Evolutionary conservation across 2,329 filamentous ascomycete species (phyloP).

Genomic region (Aspergillus thermomutatus): DNA sequence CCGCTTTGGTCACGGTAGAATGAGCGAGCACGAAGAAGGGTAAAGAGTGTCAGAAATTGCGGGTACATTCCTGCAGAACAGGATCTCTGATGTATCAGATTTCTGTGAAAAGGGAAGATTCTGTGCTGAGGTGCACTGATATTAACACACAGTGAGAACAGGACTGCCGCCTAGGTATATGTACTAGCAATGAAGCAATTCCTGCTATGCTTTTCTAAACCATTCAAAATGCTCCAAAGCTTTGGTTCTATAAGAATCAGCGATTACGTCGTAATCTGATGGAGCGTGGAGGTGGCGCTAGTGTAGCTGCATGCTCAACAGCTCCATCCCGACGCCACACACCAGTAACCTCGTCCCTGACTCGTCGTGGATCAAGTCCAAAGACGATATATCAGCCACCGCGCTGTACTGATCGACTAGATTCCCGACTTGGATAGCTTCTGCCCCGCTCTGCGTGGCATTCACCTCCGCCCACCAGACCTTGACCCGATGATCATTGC

Average conservation of each 20-base stretch:
- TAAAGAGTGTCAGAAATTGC: too few relatives aligned
- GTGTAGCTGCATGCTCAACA: conserved; percentile 28
- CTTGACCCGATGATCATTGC: conserved; percentile 48
- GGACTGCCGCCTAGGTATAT: not conserved
- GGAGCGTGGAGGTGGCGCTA: not conserved
- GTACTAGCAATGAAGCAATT: not conserved
- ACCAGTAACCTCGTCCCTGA: conserved; percentile 34
- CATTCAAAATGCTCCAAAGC: not conserved
- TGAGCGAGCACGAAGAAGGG: not conserved
- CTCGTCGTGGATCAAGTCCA: conserved; percentile 38
- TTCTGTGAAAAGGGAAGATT: not conserved
- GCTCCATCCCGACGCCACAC: conserved; percentile 51
- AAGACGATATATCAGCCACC: conserved; percentile 55
- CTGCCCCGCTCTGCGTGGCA: conserved; percentile 10
- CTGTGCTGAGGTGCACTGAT: not conserved
- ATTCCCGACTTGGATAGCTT: conserved; percentile 24
- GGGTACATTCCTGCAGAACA: too few relatives aligned
- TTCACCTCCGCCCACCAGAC: conserved; percentile 39
- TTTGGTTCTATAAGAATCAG: conserved; percentile 7
- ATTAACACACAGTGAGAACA: not conserved
- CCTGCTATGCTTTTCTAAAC: not conserved
- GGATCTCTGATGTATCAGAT: too few relatives aligned
- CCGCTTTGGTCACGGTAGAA: conserved; percentile 1
- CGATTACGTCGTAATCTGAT: conserved; percentile 10
- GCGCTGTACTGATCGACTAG: conserved; percentile 40